A percentile compares a stretch with the other conserved stretches of the same genome.
Evolutionary conservation across 176 grass and related monocot species (phyloP).

Genomic region (Avena insularis): DNA sequence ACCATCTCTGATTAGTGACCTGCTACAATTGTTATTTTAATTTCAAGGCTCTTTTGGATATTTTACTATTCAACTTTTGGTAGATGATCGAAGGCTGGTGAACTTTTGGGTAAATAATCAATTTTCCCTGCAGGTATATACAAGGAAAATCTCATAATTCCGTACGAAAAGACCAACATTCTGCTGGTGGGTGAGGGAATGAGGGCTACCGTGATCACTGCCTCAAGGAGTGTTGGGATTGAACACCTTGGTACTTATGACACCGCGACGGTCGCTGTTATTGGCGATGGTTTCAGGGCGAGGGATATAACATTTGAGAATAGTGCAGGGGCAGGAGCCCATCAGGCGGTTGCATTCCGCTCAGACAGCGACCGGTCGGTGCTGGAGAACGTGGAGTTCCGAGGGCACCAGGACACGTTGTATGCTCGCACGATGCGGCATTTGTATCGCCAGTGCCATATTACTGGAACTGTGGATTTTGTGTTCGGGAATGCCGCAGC

Average conservation of each 20-base stretch:
- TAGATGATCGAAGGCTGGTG: too few relatives aligned
- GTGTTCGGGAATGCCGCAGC: constrained; percentile 82
- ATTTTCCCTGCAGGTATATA: constrained; percentile 51
- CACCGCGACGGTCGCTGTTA: constrained; percentile 52
- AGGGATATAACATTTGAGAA: constrained; percentile 80
- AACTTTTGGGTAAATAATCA: too few relatives aligned
- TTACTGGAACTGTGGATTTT: constrained; percentile 77
- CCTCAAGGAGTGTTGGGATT: constrained; percentile 52
- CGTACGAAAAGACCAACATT: constrained; percentile 71
- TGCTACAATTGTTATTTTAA: too few relatives aligned
- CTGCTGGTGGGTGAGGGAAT: constrained; percentile 64
- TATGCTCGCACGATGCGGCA: constrained; percentile 84
- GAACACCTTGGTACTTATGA: constrained; percentile 60
- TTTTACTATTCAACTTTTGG: too few relatives aligned
- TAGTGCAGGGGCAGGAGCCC: constrained; percentile 59
- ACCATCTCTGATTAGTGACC: too few relatives aligned
- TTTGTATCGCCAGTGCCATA: constrained; percentile 66
- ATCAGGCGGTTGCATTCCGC: constrained; percentile 75
- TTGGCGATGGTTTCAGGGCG: constrained; percentile 71
- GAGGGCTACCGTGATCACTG: constrained; percentile 65
- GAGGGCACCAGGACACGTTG: constrained; percentile 79
- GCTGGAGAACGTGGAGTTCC: constrained; percentile 76
- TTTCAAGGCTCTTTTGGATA: too few relatives aligned
- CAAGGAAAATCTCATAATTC: constrained; percentile 62
- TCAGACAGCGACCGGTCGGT: constrained; percentile 84